Conservation (phyloP, 345 rosid genomes). For the Turritis glabra region DNA sequence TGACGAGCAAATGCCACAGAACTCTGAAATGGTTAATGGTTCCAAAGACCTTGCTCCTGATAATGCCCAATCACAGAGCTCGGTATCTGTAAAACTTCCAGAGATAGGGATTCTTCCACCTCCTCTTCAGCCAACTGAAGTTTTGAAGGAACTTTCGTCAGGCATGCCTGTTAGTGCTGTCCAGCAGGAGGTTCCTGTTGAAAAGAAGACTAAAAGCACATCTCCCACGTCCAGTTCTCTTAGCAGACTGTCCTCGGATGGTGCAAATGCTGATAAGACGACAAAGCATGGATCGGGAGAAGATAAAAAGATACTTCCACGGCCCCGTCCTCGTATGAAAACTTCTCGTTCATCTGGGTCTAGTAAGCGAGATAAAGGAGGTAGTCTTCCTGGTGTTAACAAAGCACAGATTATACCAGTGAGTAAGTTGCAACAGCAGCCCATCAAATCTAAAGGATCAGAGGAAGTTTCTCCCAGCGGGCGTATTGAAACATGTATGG, state of each 20-base stretch:
- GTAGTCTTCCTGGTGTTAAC: slow-evolving; percentile 42
- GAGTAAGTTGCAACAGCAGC: slow-evolving; percentile 52
- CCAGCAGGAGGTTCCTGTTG: slow-evolving; percentile 45
- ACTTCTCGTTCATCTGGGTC: slow-evolving; percentile 52
- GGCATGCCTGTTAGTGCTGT: slow-evolving; percentile 35
- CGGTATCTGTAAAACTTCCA: slow-evolving; percentile 40
- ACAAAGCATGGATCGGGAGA: slow-evolving; percentile 47
- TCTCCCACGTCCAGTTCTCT: slow-evolving; percentile 34
- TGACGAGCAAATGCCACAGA: slow-evolving; percentile 36
- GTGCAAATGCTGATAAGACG: slow-evolving; percentile 41
- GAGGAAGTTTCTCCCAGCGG: slow-evolving; percentile 63
- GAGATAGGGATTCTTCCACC: slow-evolving; percentile 37
- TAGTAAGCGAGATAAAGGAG: slow-evolving; percentile 59
- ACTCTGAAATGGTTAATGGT: slow-evolving; percentile 37
- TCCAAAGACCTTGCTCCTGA: slow-evolving; percentile 42
- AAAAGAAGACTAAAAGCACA: slow-evolving; percentile 42
- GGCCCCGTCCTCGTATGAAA: slow-evolving; percentile 60
- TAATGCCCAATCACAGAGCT: slow-evolving; percentile 33
- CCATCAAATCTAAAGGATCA: slow-evolving; percentile 59
- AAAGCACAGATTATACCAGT: slow-evolving; percentile 53
- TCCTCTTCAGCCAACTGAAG: slow-evolving; percentile 40
- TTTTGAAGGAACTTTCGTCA: slow-evolving; percentile 22
- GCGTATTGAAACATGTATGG: slow-evolving; percentile 83
- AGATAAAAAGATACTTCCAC: slow-evolving; percentile 49
- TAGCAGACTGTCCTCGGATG: slow-evolving; percentile 46